These are phyloP conservation scores for Zymoseptoria passerinii DNA, from an alignment of 2,329 filamentous ascomycete species.

Conservation along the genomic window DNA sequence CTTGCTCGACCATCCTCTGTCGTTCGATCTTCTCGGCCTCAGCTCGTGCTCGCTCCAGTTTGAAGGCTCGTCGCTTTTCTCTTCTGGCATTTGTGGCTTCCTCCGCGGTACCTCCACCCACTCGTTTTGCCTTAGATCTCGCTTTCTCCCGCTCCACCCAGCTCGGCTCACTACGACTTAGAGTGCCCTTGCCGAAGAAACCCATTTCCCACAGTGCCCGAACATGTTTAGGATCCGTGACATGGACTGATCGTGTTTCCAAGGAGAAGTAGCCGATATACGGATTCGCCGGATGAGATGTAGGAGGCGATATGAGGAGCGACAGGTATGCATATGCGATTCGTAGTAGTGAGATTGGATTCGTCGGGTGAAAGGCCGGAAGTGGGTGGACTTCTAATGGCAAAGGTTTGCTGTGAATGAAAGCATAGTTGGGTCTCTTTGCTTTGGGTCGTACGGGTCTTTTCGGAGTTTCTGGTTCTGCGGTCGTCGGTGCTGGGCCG, in stretches of 20 bases:
- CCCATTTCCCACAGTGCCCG: slow-evolving; percentile 89
- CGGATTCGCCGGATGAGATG: slow-evolving; percentile 54
- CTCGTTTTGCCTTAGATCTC: slow-evolving; percentile 41
- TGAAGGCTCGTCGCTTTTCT: slow-evolving; percentile 72
- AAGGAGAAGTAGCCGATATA: slow-evolving; percentile 74
- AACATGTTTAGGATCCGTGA: slow-evolving; percentile 68
- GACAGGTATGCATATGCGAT: slow-evolving; percentile 68
- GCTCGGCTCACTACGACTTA: slow-evolving; percentile 89
- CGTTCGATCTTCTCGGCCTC: slow-evolving; percentile 78
- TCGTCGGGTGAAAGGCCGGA: slow-evolving; percentile 81
- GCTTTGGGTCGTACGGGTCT: slow-evolving; percentile 18
- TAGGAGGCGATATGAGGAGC: slow-evolving; percentile 58
- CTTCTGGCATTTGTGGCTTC: slow-evolving; percentile 68
- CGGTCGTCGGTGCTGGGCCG: not conserved
- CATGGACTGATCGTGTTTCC: slow-evolving; percentile 72
- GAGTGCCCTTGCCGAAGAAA: slow-evolving; percentile 89
- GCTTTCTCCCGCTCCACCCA: slow-evolving; percentile 82
- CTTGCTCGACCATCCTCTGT: slow-evolving; percentile 51
- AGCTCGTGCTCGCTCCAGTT: slow-evolving; percentile 82
- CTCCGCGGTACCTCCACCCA: slow-evolving; percentile 57
- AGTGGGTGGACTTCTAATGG: slow-evolving; percentile 77
- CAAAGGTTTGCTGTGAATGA: slow-evolving; percentile 73
- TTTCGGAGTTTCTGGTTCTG: slow-evolving; percentile 6
- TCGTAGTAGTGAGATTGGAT: slow-evolving; percentile 79
- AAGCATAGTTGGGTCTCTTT: slow-evolving; percentile 51